Percentiles rank a stretch among this genome's conserved stretches.
phyloP scores from a whole-genome alignment of 2,329 filamentous ascomycete genomes.

The Ophiocordyceps unilateralis region DNA sequence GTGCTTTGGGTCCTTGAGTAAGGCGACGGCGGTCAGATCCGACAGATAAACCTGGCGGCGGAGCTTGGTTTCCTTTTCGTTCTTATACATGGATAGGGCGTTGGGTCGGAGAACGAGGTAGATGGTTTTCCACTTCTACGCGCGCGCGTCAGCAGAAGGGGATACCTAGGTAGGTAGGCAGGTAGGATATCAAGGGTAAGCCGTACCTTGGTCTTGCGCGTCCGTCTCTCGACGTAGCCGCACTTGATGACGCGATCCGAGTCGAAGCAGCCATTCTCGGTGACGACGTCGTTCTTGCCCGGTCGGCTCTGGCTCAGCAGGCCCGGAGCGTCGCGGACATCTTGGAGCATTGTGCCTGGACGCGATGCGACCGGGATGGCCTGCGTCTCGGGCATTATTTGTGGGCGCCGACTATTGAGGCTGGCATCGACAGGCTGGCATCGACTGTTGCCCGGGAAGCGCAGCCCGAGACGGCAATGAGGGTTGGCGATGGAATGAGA shows the following conservation, averaged over 20 bases:
- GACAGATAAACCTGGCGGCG: slow-evolving; percentile 75
- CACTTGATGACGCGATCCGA: slow-evolving; percentile 88
- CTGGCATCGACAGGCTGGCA: background rate
- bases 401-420: background rate
- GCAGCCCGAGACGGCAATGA: background rate
- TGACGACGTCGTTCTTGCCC: slow-evolving; percentile 16
- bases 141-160: slow-evolving; percentile 6
- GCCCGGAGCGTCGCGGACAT: slow-evolving; percentile 5
- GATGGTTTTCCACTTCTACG: slow-evolving; percentile 72
- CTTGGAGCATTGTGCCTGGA: background rate
- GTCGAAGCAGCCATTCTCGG: slow-evolving; percentile 88
- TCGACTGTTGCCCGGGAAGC: background rate
- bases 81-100: slow-evolving; percentile 81
- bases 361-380: background rate
- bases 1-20: slow-evolving; percentile 76
- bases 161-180: background rate
- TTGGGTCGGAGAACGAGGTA: slow-evolving; percentile 85
- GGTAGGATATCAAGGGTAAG: background rate
- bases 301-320: slow-evolving; percentile 10
- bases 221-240: slow-evolving; percentile 72
- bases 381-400: background rate
- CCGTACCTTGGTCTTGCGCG: slow-evolving; percentile 76
- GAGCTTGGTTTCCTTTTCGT: slow-evolving; percentile 75
- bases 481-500: background rate
- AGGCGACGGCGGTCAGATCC: slow-evolving; percentile 79